Percentiles rank a stretch among this genome's conserved stretches.
These are phyloP conservation scores for Colletotrichum ledebouriae DNA, from an alignment of 2,329 filamentous ascomycete species.

Conservation along the genomic window DNA sequence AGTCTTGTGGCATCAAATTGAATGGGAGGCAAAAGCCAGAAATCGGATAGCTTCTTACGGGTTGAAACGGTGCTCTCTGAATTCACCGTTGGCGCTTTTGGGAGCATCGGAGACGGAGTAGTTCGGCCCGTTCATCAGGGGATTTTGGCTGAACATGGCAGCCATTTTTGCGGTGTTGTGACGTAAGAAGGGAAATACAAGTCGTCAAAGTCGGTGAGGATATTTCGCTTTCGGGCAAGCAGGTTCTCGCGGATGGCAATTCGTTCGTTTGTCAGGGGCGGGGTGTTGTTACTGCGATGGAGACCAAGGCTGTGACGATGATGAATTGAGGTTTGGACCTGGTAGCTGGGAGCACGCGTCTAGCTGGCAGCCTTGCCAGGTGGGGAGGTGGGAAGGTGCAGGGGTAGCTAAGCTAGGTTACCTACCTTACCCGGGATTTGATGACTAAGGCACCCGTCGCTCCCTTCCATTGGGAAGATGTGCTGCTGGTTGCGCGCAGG, in stretches of 20 bases:
- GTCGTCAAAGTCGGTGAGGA: slow-evolving; percentile 9
- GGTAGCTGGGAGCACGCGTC: slow-evolving; percentile 53
- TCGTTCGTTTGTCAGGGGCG: slow-evolving; percentile 37
- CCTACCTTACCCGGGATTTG: background rate
- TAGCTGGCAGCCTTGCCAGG: slow-evolving; percentile 65
- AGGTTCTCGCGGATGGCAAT: slow-evolving; percentile 25
- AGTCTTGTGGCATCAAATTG: background rate
- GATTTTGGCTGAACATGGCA: slow-evolving; percentile 79
- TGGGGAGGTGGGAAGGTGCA: slow-evolving; percentile 43
- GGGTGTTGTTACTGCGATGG: slow-evolving; percentile 34
- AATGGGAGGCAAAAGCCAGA: background rate
- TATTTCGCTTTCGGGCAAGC: background rate
- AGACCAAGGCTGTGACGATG: slow-evolving; percentile 36
- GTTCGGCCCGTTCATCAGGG: slow-evolving; percentile 76
- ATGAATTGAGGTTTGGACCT: slow-evolving; percentile 46
- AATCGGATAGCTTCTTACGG: slow-evolving; percentile 72
- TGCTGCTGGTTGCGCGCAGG: slow-evolving; percentile 17
- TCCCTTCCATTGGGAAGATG: too few species aligned
- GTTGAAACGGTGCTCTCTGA: slow-evolving; percentile 87
- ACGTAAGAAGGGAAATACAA: slow-evolving; percentile 25
- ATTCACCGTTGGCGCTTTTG: slow-evolving; percentile 65
- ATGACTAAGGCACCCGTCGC: slow-evolving; percentile 55
- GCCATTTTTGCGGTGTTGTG: slow-evolving; percentile 61
- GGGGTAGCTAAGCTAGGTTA: slow-evolving; percentile 49
- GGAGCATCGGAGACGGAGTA: slow-evolving; percentile 76